Evolutionary conservation across 2,329 filamentous ascomycete genomes (phyloP).

Genomic region (Elsinoe necatrix): DNA sequence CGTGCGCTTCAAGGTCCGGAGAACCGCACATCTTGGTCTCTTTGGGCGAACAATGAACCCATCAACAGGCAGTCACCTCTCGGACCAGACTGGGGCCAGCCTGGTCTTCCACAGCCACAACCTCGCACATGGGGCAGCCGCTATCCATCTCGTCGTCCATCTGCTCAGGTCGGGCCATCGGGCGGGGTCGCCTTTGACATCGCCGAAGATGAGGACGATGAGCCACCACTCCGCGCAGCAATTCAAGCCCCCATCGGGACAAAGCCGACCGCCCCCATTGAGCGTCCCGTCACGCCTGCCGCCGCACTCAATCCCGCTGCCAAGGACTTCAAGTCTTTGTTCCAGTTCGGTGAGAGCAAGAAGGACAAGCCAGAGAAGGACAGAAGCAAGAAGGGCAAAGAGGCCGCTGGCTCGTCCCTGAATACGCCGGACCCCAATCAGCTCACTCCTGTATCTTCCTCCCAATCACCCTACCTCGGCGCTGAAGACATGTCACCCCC

Average conservation of each 20-base stretch:
- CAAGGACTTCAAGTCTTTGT: conserved; percentile 71
- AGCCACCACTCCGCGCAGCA: conserved; percentile 43
- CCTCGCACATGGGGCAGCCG: conserved; percentile 43
- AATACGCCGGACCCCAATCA: conserved; percentile 11
- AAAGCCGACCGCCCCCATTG: conserved; percentile 30
- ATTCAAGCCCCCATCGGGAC: conserved; percentile 69
- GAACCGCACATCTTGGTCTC: conserved; percentile 57
- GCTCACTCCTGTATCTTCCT: conserved; percentile 5
- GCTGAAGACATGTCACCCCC: conserved; percentile 28
- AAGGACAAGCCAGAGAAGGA: conserved; percentile 29
- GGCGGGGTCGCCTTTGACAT: conserved; percentile 51
- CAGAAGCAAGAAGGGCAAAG: conserved; percentile 29
- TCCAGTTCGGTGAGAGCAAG: conserved; percentile 37
- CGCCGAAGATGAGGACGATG: conserved; percentile 42
- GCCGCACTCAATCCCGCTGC: conserved; percentile 75
- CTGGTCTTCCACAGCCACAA: conserved; percentile 20
- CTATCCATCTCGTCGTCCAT: conserved; percentile 71
- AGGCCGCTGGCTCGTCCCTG: conserved; percentile 7
- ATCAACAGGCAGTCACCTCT: conserved; percentile 45
- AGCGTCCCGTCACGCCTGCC: conserved; percentile 31
- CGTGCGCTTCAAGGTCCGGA: conserved; percentile 55
- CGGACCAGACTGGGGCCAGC: conserved; percentile 45
- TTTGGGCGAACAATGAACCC: conserved; percentile 50
- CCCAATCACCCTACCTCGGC: conserved; percentile 18
- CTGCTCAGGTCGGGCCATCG: conserved; percentile 67